These are phyloP conservation scores for Turnera subulata DNA, from an alignment of 345 rosid genomes.

Conservation along the genomic window DNA sequence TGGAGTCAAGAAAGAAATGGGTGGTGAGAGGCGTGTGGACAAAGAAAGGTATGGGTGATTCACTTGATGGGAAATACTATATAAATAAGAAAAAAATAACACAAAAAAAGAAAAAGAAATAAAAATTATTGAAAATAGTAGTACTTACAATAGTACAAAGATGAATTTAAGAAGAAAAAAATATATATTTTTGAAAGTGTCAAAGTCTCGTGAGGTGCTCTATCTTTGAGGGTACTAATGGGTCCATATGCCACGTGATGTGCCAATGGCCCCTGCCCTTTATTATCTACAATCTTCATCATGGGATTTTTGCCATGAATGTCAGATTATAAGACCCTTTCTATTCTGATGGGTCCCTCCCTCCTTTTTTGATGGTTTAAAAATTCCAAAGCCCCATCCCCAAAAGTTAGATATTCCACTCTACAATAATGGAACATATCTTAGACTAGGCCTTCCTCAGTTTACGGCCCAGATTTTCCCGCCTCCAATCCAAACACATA, in stretches of 20 bases:
- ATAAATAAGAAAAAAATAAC: no score
- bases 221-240: conserved; percentile 53
- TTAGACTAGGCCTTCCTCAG: conserved; percentile 19
- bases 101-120: background rate
- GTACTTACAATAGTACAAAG: background rate
- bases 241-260: conserved; percentile 83
- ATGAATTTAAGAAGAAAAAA: background rate
- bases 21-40: conserved; percentile 46
- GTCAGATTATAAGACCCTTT: conserved; percentile 13
- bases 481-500: no score
- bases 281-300: conserved; percentile 19
- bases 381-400: conserved; percentile 25
- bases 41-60: conserved; percentile 47
- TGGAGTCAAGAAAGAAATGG: conserved; percentile 10
- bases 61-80: background rate
- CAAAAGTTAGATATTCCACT: conserved; percentile 24
- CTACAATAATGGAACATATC: conserved; percentile 23
- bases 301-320: conserved; percentile 28
- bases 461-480: no score
- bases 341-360: conserved; percentile 18
- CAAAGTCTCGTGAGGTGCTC: conserved; percentile 42
- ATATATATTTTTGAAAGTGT: background rate
- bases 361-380: background rate
- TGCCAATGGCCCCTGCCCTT: conserved; percentile 36
- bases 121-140: no score